Base-by-base conservation (phyloP, 2,329 filamentous ascomycete genomes). In the Chrysoporthe puriensis region DNA sequence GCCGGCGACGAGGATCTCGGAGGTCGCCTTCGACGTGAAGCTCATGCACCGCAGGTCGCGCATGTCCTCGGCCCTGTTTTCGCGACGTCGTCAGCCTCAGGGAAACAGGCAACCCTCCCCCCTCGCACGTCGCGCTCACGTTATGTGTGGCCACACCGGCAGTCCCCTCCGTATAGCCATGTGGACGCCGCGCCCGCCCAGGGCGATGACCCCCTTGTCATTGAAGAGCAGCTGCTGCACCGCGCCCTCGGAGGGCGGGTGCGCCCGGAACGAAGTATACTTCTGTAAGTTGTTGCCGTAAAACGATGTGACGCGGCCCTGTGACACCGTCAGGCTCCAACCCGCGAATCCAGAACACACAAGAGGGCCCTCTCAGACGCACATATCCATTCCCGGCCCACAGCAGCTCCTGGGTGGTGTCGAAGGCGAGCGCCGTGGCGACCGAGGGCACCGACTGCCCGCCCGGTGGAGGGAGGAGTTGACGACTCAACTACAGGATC, bases 351-450 rank as follows among this genome's bases (percentile, higher is more conserved):
- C 4, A 32, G 14, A 32, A 68, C 64, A 26, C 26, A 0, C 26
- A 62, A 11, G 26, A 50, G 1, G n/a, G 5, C n/a, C 40, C 2
- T 16, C 5, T 13, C 21, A 2, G 21, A 67, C 87, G 83, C 84
- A 96, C 93, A 84, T 90, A 93, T 81, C 96, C 92, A 78, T 96
- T 97, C 59, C 94, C 96, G 3, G 90, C 89, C 96, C 96, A 99
- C 64, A 99, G 81, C 46, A 99, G 85, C 78, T 99, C 96, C 78
- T 97, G 91, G 50, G 86, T 85, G 67, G 91, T 91, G 78, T 99
- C 96, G 79, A 99, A 99, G 60, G 91, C 91, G 78, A 97, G 87
- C 2, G 93, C 60, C 36, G 69, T 90, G 57, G 91, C 90, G 72
- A 93, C 88, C 32, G 91, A 91, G 56, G 90, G 86, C 74, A 91